These are phyloP conservation scores for Colletotrichum siamense DNA, from an alignment of 2,329 filamentous ascomycete species.

Conservation along the genomic window DNA sequence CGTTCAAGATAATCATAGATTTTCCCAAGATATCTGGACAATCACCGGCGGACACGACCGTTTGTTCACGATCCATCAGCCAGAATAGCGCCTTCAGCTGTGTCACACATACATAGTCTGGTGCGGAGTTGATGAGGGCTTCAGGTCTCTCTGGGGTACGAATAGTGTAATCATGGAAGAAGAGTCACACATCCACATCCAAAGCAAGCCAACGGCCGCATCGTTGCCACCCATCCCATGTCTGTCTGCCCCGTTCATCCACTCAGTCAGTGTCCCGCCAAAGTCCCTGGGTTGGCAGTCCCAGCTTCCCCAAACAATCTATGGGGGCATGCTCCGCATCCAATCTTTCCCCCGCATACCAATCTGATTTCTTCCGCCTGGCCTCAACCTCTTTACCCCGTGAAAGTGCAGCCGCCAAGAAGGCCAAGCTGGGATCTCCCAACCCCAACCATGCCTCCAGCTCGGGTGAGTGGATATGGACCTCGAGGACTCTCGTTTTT, in stretches of 20 bases:
- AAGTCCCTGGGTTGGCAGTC: neutral
- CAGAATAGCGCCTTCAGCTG: neutral
- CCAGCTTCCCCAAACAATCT: neutral
- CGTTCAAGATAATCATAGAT: neutral
- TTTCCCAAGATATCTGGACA: neutral
- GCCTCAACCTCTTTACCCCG: neutral
- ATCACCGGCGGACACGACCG: slow-evolving; percentile 1
- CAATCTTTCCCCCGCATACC: slow-evolving; percentile 13
- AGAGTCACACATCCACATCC: neutral
- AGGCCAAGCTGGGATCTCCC: neutral
- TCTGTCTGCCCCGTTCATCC: neutral
- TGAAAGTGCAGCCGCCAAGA: slow-evolving; percentile 5
- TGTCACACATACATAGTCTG: neutral
- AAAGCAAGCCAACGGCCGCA: neutral
- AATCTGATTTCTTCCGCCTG: slow-evolving; percentile 1
- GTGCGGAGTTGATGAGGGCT: neutral
- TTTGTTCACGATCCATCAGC: neutral
- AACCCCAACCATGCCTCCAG: neutral
- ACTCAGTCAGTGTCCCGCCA: neutral
- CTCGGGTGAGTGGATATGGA: slow-evolving; percentile 1
- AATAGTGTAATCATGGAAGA: neutral
- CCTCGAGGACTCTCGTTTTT: neutral
- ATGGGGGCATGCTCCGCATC: neutral
- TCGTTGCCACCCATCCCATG: neutral
- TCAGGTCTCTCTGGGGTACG: neutral